A percentile compares a stretch with the other conserved stretches of the same genome.
Conservation (phyloP, 495 filamentous ascomycete genomes). For the Talaromyces proteolyticus region DNA sequence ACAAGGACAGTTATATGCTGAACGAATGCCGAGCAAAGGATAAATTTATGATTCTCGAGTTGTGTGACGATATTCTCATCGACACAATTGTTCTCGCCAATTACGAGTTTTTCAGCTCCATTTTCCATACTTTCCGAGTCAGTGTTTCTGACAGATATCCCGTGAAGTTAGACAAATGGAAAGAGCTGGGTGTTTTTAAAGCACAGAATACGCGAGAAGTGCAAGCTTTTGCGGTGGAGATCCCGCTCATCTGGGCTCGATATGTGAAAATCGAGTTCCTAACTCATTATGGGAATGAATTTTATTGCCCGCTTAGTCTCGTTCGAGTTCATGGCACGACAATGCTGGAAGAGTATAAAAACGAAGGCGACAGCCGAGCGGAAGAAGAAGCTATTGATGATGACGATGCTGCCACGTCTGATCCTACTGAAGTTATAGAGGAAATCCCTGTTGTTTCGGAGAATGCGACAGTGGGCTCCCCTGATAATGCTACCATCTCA, state of each 20-base stretch:
- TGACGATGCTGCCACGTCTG: conserved; percentile 35
- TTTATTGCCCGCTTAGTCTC: conserved; percentile 88
- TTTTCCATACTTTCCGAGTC: conserved; percentile 84
- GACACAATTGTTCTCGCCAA: conserved; percentile 95
- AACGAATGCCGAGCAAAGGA: conserved; percentile 82
- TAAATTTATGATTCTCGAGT: conserved; percentile 90
- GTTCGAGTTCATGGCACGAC: conserved; percentile 91
- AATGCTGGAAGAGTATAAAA: conserved; percentile 90
- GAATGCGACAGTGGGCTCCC: background rate
- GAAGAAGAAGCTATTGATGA: conserved; percentile 48
- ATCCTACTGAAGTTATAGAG: conserved; percentile 16
- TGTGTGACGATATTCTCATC: conserved; percentile 87
- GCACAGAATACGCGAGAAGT: conserved; percentile 88
- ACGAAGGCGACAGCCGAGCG: conserved; percentile 57
- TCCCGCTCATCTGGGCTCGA: conserved; percentile 91
- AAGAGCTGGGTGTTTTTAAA: conserved; percentile 79
- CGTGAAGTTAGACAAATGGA: conserved; percentile 88
- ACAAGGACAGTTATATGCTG: conserved; percentile 98
- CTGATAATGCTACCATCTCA: background rate
- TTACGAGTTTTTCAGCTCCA: conserved; percentile 97
- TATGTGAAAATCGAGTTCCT: conserved; percentile 90
- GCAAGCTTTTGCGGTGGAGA: conserved; percentile 87
- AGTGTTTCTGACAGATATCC: conserved; percentile 92
- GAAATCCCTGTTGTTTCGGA: background rate
- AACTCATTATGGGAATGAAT: conserved; percentile 92